Evolutionary conservation across 192 early-diverging fungal species (phyloP), one percentile per base, ranked within the genome.

Genomic region (Phycomyces nitens): DNA sequence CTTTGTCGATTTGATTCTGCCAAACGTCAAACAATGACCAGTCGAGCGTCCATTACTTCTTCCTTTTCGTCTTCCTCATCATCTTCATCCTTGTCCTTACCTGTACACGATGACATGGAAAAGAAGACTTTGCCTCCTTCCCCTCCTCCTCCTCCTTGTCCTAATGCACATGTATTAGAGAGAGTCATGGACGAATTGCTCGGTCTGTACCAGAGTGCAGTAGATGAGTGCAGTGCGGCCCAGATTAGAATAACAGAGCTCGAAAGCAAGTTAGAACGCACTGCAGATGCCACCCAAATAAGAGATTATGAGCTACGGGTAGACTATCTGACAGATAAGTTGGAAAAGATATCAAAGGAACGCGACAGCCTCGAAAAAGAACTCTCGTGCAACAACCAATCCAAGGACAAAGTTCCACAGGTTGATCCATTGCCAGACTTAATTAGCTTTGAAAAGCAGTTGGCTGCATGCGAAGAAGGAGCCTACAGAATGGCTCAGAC

Each of bases 11-110:
- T 47, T 18, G 44, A 47, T n/a, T 47, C 44, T 34, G 29, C 29
- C 12, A 47, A 47, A 47, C 44, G 44, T n/a, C 44, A 47, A n/a
- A 47, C 44, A 18, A 47, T 47, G 44, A 47, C 44, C 12, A 47
- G 44, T 11, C 18, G 44, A 14, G 18, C 2, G 3, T 47, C 44
- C 12, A 47, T 18, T 11, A 47, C 44, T 3, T 47, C 44, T 14
- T 47, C 11, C 11, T 47, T 3, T 6, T 47, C 44, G 12, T 47
- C 44, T 3, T 47, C 44, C 12, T 47, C 44, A 47, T 47, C 44
- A 3, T 47, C 18, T 3, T 47, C 44, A 14, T 47, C 11, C 18
- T 18, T 42, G 7, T 42, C 44, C 18, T 18, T 47, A 11, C 44
- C 44, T n/a, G 18, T 11, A 7, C 18, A 14, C 12, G 44, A 47